phyloP scores from a whole-genome alignment of 2,329 filamentous ascomycete species.

The Pyricularia sp. region DNA sequence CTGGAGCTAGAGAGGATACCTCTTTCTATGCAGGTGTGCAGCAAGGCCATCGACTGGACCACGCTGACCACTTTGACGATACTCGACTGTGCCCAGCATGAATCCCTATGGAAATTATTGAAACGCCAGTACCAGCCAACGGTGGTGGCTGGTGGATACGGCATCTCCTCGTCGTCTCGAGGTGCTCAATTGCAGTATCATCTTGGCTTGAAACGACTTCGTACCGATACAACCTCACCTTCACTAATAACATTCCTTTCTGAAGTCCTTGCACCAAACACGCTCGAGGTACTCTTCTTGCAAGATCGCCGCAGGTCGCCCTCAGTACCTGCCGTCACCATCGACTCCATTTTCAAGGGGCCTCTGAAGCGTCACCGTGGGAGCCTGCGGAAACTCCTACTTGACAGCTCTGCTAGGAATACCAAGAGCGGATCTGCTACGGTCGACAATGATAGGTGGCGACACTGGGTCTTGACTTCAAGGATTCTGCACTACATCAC shows the following conservation, averaged over 20 bases:
- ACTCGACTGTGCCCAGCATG: constrained; percentile 62
- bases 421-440: constrained; percentile 22
- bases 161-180: constrained; percentile 15
- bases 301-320: constrained; percentile 51
- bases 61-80: constrained; percentile 63
- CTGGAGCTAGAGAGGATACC: constrained; percentile 68
- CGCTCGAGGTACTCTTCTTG: constrained; percentile 68
- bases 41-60: constrained; percentile 66
- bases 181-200: constrained; percentile 39
- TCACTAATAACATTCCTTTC: constrained; percentile 66
- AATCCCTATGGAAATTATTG: constrained; percentile 66
- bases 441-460: constrained; percentile 40
- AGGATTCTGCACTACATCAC: constrained; percentile 66
- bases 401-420: constrained; percentile 59
- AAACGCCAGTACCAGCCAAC: constrained; percentile 50
- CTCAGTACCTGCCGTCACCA: constrained; percentile 42
- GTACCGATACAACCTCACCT: constrained; percentile 63
- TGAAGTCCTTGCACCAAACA: constrained; percentile 69
- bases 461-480: constrained; percentile 60
- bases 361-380: constrained; percentile 60
- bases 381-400: constrained; percentile 63
- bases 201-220: constrained; percentile 62
- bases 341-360: constrained; percentile 63
- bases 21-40: constrained; percentile 62
- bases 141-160: constrained; percentile 16